These are phyloP conservation scores for Acanthamoeba lenticulata DNA, from an alignment of 208 protist species.

Conservation along the genomic window DNA sequence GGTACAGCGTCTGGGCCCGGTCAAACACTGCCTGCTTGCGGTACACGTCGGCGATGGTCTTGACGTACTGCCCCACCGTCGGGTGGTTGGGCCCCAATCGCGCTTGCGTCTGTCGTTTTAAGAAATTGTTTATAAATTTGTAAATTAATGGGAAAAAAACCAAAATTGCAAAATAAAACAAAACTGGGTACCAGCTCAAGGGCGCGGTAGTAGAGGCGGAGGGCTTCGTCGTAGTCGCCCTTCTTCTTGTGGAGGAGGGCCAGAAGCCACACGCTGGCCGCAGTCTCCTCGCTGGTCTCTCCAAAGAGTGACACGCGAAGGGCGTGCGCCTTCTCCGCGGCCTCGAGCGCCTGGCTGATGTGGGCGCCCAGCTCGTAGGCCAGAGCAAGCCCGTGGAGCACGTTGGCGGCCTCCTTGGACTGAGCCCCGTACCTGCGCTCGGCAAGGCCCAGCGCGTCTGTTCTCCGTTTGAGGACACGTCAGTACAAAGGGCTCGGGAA, in stretches of 20 bases:
- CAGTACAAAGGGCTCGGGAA: not conserved
- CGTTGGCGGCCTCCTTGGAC: not conserved
- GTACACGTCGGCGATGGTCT: slow-evolving; percentile 61
- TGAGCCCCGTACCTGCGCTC: not conserved
- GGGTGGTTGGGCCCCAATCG: slow-evolving; percentile 43
- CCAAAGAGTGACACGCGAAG: not conserved
- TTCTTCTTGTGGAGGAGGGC: slow-evolving; percentile 63
- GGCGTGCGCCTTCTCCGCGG: not conserved
- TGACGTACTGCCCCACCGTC: slow-evolving; percentile 36
- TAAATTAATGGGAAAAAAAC: not conserved
- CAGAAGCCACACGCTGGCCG: slow-evolving; percentile 4
- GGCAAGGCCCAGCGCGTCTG: not conserved
- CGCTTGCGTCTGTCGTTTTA: not conserved
- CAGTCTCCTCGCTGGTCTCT: not conserved
- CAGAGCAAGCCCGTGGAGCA: not conserved
- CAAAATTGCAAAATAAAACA: not conserved
- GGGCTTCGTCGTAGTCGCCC: slow-evolving; percentile 50
- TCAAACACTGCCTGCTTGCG: slow-evolving; percentile 62
- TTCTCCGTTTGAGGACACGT: not conserved
- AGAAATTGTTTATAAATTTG: not conserved
- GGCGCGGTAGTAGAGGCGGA: slow-evolving; percentile 14
- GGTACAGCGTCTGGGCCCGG: slow-evolving; percentile 5
- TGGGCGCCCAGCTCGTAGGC: not conserved
- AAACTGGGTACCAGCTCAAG: not conserved
- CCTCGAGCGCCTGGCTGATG: slow-evolving; percentile 30